These are phyloP conservation scores for Eudorina sp. DNA, from an alignment of 139 green algal genomes.

Conservation along the genomic window DNA sequence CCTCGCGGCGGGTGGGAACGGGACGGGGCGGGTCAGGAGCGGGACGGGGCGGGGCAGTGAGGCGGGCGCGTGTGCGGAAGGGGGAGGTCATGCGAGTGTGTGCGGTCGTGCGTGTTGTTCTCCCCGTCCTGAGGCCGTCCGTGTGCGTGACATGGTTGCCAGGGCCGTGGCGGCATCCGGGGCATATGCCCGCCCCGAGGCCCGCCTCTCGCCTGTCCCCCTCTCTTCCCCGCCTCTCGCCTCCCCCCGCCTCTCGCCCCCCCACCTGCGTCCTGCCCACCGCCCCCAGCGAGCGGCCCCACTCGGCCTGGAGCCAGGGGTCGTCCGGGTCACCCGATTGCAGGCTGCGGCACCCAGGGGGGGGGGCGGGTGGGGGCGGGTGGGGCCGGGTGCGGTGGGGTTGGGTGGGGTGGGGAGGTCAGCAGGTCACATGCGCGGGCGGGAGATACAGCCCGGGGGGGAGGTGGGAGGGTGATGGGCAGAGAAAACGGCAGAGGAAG, in stretches of 20 bases:
- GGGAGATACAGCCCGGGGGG: no score
- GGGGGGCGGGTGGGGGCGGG: no score
- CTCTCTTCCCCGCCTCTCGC: neutral
- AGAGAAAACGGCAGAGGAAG: no score
- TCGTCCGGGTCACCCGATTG: conserved; percentile 74
- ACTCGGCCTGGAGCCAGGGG: conserved; percentile 83
- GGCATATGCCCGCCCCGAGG: neutral
- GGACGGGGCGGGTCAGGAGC: no score
- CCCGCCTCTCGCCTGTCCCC: neutral
- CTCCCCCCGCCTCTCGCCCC: neutral
- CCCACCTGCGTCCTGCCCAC: conserved; percentile 1
- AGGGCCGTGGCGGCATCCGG: neutral
- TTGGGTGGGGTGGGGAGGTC: no score
- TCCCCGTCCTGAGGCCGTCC: neutral
- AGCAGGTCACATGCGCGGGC: no score
- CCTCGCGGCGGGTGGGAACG: no score
- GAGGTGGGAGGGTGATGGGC: no score
- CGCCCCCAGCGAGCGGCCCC: conserved; percentile 65
- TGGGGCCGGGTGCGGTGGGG: no score
- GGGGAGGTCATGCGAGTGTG: neutral
- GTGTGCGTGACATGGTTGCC: neutral
- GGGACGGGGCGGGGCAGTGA: neutral
- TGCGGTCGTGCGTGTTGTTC: neutral
- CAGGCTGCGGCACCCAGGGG: conserved; percentile 63
- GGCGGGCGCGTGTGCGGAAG: no score